Conservation (phyloP, 2,329 filamentous ascomycete species). For the Aspergillus persii region DNA sequence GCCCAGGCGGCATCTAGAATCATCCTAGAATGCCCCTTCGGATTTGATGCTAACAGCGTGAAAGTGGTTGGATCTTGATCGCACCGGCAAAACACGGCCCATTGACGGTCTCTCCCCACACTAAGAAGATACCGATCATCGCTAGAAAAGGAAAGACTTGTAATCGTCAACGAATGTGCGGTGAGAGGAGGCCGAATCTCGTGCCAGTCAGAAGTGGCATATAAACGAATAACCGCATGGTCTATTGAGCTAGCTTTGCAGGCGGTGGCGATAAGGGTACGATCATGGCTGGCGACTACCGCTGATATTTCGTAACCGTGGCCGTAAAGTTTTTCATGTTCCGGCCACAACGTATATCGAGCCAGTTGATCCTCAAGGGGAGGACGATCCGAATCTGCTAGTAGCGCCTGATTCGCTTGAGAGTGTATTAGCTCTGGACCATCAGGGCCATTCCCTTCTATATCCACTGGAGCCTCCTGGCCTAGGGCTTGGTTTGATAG, state of each 20-base stretch:
- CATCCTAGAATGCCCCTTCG: constrained; percentile 89
- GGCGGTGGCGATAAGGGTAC: constrained; percentile 77
- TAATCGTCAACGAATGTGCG: constrained; percentile 85
- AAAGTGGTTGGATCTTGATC: constrained; percentile 48
- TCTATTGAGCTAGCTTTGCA: constrained; percentile 91
- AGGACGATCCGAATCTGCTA: constrained; percentile 65
- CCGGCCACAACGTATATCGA: constrained; percentile 90
- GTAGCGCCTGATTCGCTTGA: constrained; percentile 20
- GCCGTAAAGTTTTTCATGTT: constrained; percentile 93
- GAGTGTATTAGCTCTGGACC: constrained; percentile 28
- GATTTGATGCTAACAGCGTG: constrained; percentile 61
- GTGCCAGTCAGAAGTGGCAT: constrained; percentile 82
- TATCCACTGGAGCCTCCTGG: constrained; percentile 36
- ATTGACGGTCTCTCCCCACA: constrained; percentile 87
- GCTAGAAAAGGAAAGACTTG: constrained; percentile 72
- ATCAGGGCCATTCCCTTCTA: constrained; percentile 38
- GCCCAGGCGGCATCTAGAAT: constrained; percentile 87
- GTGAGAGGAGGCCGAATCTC: constrained; percentile 79
- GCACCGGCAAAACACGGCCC: constrained; percentile 71
- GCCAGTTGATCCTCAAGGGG: constrained; percentile 88
- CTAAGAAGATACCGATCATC: constrained; percentile 77
- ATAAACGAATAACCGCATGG: constrained; percentile 89
- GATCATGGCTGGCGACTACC: constrained; percentile 73
- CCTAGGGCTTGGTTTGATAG: constrained; percentile 91
- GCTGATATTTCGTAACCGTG: constrained; percentile 97